Evolutionary conservation across 2,329 filamentous ascomycete genomes (phyloP).

Genomic region (Cucurbitaria berberidis): DNA sequence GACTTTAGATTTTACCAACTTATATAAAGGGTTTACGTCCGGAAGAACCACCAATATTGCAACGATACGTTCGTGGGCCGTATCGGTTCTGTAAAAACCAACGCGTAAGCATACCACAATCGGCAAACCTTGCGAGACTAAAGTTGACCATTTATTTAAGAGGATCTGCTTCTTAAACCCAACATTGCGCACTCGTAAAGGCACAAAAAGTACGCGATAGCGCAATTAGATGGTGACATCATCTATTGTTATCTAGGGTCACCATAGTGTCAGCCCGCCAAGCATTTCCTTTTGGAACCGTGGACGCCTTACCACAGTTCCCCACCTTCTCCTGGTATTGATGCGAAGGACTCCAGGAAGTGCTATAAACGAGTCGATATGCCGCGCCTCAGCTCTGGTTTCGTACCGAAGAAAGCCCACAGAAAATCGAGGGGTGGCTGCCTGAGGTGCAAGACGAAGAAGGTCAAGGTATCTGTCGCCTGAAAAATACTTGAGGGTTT

Average conservation of each 20-base stretch:
- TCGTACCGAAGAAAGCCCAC: constrained; percentile 42
- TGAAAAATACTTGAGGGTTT: neutral
- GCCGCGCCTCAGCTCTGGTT: constrained; percentile 34
- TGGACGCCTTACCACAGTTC: constrained; percentile 2
- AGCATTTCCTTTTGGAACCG: neutral
- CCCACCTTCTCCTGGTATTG: neutral
- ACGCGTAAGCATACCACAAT: neutral
- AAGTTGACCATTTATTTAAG: neutral
- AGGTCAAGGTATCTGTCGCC: constrained; percentile 36
- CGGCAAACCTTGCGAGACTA: neutral
- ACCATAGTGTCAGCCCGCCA: constrained; percentile 3
- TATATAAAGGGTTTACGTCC: neutral
- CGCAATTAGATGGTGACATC: constrained; percentile 12
- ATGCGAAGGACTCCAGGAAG: neutral
- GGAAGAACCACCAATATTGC: too few species aligned
- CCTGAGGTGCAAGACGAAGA: constrained; percentile 42
- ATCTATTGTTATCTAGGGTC: constrained; percentile 3
- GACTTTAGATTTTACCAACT: neutral
- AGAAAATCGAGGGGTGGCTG: constrained; percentile 42
- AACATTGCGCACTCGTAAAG: neutral
- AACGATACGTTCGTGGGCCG: too few species aligned
- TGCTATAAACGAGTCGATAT: constrained; percentile 11
- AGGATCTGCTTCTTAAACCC: neutral
- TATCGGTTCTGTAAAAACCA: too few species aligned
- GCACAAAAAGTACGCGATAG: neutral